Evolutionary conservation across 2,329 filamentous ascomycete genomes (phyloP), one percentile per base, ranked within the genome.

Genomic region (Colletotrichum sublineola): DNA sequence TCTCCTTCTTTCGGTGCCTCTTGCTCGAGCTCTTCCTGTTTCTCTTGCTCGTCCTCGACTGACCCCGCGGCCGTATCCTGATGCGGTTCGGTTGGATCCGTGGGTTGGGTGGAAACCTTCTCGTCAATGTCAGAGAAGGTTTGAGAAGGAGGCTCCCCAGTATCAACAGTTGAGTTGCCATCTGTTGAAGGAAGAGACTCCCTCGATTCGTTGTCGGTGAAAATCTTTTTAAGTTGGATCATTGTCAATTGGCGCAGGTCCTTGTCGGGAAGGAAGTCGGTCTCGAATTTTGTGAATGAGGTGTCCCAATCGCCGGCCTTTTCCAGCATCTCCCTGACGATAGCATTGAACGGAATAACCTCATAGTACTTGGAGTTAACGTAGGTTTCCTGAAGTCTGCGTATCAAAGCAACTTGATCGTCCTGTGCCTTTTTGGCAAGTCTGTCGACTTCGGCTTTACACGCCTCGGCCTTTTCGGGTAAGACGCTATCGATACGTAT

Each of bases 301-400:
- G 92, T 91, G 78, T 99, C 97, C 96, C 96, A 99, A 75, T 95
- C 94, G 29, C 95, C 91, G 5, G 96, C 95, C 76, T 94, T 97
- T 79, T 98, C 95, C 75, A 98, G 91, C 86, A 97, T 96, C 68
- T 94, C 93, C 75, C 96, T 91, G 62, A 98, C 90, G 9, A 96
- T 93, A 69, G 92, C 89, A 77, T 98, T 99, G 74, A 99, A 88
- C 0, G 97, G 96, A 62, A 98, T 95, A 67, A 98, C 92, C 81
- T 99, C 96, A 84, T 97, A 99, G 79, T 98, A 98, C 79, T 94
- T 95, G 2, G 95, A 97, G 75, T 92, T 92, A 84, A 96, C 95
- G 79, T 99, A 99, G 74, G 94, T 94, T 44, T 95, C 91, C 80
- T 98, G 95, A 12, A 99, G 86, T 74, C 94, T 93, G 64, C 89